phyloP scores from a whole-genome alignment of 2,329 filamentous ascomycete genomes.

The Aureobasidium sp. region DNA sequence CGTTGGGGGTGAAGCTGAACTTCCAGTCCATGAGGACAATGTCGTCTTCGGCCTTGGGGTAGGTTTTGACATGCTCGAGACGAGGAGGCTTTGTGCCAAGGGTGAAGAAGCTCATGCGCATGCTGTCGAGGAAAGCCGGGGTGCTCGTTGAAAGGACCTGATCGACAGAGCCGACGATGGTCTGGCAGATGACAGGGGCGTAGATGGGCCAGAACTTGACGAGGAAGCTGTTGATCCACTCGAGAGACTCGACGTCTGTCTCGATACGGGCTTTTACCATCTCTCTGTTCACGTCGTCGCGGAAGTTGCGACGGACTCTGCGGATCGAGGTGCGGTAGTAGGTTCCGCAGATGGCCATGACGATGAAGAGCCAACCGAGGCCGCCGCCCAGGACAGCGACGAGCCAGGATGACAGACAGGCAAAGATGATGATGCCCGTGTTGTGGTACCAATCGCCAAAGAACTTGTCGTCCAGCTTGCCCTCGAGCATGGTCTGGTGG shows the following conservation, averaged over 20 bases:
- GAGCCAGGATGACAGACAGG: conserved; percentile 83
- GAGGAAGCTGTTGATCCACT: conserved; percentile 99
- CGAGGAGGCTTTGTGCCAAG: conserved; percentile 91
- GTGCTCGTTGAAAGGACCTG: conserved; percentile 91
- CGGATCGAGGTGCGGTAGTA: conserved; percentile 96
- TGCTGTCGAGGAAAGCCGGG: conserved; percentile 83
- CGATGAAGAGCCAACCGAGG: conserved; percentile 82
- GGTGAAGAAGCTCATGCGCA: conserved; percentile 88
- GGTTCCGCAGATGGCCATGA: conserved; percentile 87
- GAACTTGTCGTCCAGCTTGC: conserved; percentile 76
- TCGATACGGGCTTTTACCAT: conserved; percentile 81
- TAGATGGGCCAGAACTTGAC: conserved; percentile 99
- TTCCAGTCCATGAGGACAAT: conserved; percentile 99
- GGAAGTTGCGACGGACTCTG: conserved; percentile 87
- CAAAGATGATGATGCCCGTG: conserved; percentile 85
- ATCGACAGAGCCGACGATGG: conserved; percentile 87
- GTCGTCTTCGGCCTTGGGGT: conserved; percentile 91
- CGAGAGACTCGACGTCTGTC: conserved; percentile 82
- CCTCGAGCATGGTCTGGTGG: conserved; percentile 80
- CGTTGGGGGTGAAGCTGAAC: conserved; percentile 97
- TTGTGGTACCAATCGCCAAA: conserved; percentile 99
- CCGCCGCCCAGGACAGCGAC: conserved; percentile 84
- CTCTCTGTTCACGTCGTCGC: conserved; percentile 86
- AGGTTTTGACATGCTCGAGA: conserved; percentile 96
- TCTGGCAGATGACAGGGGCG: conserved; percentile 83